A percentile compares a stretch with the other conserved stretches of the same genome.
These are phyloP conservation scores for Phytophthora fragariae DNA, from an alignment of 352 stramenopile genomes.

Conservation along the genomic window DNA sequence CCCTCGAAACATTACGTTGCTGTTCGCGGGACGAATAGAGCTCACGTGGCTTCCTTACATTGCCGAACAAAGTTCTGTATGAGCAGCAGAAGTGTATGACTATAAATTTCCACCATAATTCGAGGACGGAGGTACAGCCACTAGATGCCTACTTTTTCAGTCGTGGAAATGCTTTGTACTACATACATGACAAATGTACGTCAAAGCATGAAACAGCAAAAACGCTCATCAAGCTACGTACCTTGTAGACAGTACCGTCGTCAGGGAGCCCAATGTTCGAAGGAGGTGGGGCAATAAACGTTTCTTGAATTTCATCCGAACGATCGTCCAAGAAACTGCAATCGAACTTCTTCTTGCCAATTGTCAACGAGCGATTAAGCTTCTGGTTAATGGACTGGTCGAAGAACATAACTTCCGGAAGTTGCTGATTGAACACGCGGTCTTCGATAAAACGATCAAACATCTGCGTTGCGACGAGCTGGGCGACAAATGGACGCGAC, in stretches of 20 bases:
- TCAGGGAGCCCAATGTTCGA: conserved; percentile 85
- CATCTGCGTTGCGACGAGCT: conserved; percentile 81
- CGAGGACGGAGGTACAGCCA: background rate
- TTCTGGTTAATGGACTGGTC: conserved; percentile 90
- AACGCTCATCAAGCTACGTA: conserved; percentile 32
- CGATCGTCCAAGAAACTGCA: conserved; percentile 84
- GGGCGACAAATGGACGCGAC: conserved; percentile 67
- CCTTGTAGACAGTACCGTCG: conserved; percentile 78
- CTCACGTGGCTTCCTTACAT: conserved; percentile 77
- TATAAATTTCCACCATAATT: background rate
- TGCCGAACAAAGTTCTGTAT: conserved; percentile 70
- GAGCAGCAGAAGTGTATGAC: background rate
- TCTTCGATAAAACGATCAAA: conserved; percentile 89
- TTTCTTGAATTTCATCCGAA: conserved; percentile 81
- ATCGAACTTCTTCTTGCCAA: conserved; percentile 88
- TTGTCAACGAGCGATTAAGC: conserved; percentile 76
- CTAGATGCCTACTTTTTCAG: conserved; percentile 73
- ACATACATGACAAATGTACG: conserved; percentile 4
- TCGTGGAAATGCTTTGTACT: conserved; percentile 85
- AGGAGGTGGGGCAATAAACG: conserved; percentile 80
- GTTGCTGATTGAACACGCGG: conserved; percentile 64
- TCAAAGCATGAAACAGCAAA: conserved; percentile 4
- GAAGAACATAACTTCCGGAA: conserved; percentile 85
- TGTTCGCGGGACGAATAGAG: conserved; percentile 76
- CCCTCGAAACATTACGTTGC: conserved; percentile 73